Conservation (phyloP, 257 asterid species). For the Nicotiana attenuata region DNA sequence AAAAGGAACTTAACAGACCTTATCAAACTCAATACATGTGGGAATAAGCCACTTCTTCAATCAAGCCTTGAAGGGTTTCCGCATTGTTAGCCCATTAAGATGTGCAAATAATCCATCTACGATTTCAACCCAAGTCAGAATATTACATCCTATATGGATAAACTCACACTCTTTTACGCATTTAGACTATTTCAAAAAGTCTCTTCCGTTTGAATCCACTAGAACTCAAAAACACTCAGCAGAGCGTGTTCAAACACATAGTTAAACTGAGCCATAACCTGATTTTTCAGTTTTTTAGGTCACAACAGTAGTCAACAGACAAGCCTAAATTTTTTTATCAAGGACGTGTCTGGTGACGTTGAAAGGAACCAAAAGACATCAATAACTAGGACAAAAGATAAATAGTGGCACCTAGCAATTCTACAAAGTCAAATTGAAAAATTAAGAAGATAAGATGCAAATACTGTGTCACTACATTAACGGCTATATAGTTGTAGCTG, state of each 20-base stretch:
- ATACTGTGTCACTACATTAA: not conserved
- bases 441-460: not conserved
- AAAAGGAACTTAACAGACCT: constrained; percentile 84
- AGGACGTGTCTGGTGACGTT: not conserved
- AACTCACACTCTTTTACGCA: constrained; percentile 45
- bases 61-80: constrained; percentile 85
- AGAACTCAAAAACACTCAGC: constrained; percentile 4
- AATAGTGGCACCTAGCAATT: not conserved
- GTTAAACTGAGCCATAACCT: constrained; percentile 3
- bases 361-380: not conserved
- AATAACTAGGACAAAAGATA: not conserved
- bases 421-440: not conserved
- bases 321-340: not conserved
- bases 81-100: constrained; percentile 90
- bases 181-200: constrained; percentile 38
- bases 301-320: not conserved
- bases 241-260: not conserved
- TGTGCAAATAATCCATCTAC: constrained; percentile 95
- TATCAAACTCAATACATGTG: constrained; percentile 55
- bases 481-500: not conserved
- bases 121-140: constrained; percentile 97
- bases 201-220: constrained; percentile 30
- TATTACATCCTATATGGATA: constrained; percentile 47
- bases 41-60: constrained; percentile 72
- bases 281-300: not conserved